Base-by-base conservation (phyloP, 768 basidiomycete species). In the Calocybe cyanea region DNA sequence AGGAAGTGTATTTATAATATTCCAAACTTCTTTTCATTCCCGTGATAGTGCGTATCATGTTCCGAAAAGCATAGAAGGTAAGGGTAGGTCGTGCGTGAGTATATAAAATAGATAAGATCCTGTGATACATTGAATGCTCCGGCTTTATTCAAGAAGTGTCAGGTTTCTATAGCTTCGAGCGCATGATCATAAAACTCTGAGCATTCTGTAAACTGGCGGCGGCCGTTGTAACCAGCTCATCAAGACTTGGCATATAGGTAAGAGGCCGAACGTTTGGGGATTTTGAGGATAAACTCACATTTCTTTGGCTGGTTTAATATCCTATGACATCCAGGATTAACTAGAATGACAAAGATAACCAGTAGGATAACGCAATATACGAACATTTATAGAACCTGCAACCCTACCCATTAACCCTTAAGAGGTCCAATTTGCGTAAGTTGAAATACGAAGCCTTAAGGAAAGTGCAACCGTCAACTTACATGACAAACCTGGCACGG, bases 331-430 rank as follows among this genome's bases (percentile, higher is more conserved):
- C 17, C 23, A 53, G 38, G 33, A 39, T 13, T 23, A 23, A 38
- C 54, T 19, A 55, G 48, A 25, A 21, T 9, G 5, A 5, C 17
- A 2, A 32, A 14, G 25, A 34, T 8, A n/a, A 34, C 37, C 18
- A 25, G 25, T n/a, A n/a, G n/a, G n/a, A n/a, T n/a, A n/a, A n/a
- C 13, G 21, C 15, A 13, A 41, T 75, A 37, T 47, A 28, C 25
- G 6, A 28, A 79, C 80, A 39, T 77, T 71, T 49, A 89, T 83
- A 18, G 82, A 75, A 18, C 78, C 87, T 19, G 85, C 87, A 1
- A 87, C 84, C 52, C 79, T 83, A 15, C 87, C 87, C 84, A 87
- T 88, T 17, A 88, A 61, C 83, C 83, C 85, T 87, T n/a, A n/a
- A n/a, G n/a, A n/a, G n/a, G n/a, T n/a, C n/a, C n/a, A n/a, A n/a